These are phyloP conservation scores for Gastrolobium bilobum DNA, from an alignment of 306 rosid genomes.

Conservation along the genomic window DNA sequence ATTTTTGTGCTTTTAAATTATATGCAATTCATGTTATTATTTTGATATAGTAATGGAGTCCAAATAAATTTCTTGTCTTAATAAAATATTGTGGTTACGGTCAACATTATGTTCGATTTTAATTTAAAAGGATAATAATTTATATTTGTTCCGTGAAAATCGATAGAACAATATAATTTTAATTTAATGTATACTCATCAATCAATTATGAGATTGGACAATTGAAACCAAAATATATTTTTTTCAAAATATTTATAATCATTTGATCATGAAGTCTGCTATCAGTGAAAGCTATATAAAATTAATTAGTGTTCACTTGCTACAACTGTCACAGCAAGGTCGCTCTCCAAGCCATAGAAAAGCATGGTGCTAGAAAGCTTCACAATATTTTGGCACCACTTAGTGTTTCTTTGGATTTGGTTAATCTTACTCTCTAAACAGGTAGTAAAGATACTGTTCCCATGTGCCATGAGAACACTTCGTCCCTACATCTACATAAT, in stretches of 20 bases:
- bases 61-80: background rate
- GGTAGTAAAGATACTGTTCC: slow-evolving; percentile 50
- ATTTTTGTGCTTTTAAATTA: too few species aligned
- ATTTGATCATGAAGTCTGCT: background rate
- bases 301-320: slow-evolving; percentile 30
- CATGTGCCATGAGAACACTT: slow-evolving; percentile 62
- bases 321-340: slow-evolving; percentile 48
- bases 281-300: slow-evolving; percentile 9
- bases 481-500: slow-evolving; percentile 57
- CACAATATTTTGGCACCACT: slow-evolving; percentile 20
- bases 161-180: background rate
- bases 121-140: background rate
- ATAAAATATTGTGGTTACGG: background rate
- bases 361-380: slow-evolving; percentile 5
- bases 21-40: too few species aligned
- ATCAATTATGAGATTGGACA: background rate
- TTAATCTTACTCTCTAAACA: slow-evolving; percentile 37
- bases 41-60: background rate
- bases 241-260: background rate
- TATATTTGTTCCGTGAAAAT: background rate
- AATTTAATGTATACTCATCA: background rate
- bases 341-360: slow-evolving; percentile 32
- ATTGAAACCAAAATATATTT: background rate
- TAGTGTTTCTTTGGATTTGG: slow-evolving; percentile 28
- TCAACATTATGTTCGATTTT: background rate